phyloP scores from a whole-genome alignment of 2,329 filamentous ascomycete species.

The Venturia aucupariae region DNA sequence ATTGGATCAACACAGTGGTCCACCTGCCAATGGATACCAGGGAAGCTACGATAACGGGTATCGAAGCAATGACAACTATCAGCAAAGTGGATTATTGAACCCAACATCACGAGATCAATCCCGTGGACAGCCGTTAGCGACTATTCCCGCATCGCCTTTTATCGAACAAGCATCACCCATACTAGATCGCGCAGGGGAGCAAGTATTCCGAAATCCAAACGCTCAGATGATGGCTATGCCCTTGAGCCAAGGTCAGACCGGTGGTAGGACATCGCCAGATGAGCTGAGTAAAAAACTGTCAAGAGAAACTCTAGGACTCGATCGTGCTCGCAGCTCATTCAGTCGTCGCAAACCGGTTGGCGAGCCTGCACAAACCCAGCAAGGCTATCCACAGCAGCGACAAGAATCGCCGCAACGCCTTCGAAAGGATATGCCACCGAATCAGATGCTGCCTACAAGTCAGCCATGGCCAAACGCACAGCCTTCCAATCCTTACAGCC shows the following conservation, averaged over 20 bases:
- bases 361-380: not conserved
- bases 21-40: not conserved
- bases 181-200: not conserved
- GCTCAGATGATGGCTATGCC: not conserved
- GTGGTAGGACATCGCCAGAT: not conserved
- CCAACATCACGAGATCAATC: slow-evolving; percentile 1
- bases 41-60: slow-evolving; percentile 3
- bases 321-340: not conserved
- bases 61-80: slow-evolving; percentile 2
- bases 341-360: slow-evolving; percentile 9
- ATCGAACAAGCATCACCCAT: slow-evolving; percentile 13
- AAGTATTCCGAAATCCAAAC: not conserved
- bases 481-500: not conserved
- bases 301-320: not conserved
- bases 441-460: slow-evolving; percentile 3
- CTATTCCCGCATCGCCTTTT: slow-evolving; percentile 16
- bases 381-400: not conserved
- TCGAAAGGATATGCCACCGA: not conserved
- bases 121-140: slow-evolving; percentile 7
- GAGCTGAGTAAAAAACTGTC: not conserved
- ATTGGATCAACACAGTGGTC: not conserved
- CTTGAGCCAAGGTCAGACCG: not conserved
- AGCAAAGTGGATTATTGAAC: not conserved
- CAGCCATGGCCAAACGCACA: slow-evolving; percentile 1
- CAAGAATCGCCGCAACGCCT: not conserved